Percentiles rank a stretch among this genome's conserved stretches.
Conservation (phyloP, 2,329 filamentous ascomycete genomes). For the Graphilbum ipis-grandicollis region DNA sequence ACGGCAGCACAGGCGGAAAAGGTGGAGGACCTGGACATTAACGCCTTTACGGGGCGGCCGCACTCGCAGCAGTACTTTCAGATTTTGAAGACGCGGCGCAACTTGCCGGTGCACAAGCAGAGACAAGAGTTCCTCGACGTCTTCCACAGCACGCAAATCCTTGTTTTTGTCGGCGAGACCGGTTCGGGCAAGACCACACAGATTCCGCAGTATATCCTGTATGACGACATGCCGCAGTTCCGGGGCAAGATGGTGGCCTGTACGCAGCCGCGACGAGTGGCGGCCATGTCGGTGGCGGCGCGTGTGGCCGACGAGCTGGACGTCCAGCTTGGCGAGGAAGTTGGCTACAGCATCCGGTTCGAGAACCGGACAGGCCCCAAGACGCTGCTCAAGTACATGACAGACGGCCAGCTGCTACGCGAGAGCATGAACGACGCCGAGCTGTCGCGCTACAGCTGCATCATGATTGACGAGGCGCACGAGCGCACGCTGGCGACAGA, state of each 20-base stretch:
- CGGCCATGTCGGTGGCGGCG: constrained; percentile 95
- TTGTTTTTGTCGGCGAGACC: constrained; percentile 97
- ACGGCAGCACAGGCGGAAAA: constrained; percentile 56
- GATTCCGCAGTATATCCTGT: constrained; percentile 95
- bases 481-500: constrained; percentile 94
- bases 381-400: constrained; percentile 98
- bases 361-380: constrained; percentile 82
- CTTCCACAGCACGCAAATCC: constrained; percentile 86
- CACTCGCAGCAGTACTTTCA: constrained; percentile 77
- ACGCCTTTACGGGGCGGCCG: constrained; percentile 66
- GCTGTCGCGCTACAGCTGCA: constrained; percentile 83
- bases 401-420: constrained; percentile 91
- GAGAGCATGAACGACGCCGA: constrained; percentile 95
- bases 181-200: constrained; percentile 99
- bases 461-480: constrained; percentile 97
- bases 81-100: constrained; percentile 69
- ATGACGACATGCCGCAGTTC: constrained; percentile 81
- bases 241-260: constrained; percentile 85
- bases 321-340: constrained; percentile 78
- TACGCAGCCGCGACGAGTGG: constrained; percentile 93
- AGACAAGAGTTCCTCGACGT: constrained; percentile 85
- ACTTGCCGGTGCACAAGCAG: constrained; percentile 83
- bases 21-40: constrained; percentile 65
- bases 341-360: constrained; percentile 98
- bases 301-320: constrained; percentile 97